Base-by-base conservation (phyloP, 352 stramenopile species). In the Phytophthora colocasiae region DNA sequence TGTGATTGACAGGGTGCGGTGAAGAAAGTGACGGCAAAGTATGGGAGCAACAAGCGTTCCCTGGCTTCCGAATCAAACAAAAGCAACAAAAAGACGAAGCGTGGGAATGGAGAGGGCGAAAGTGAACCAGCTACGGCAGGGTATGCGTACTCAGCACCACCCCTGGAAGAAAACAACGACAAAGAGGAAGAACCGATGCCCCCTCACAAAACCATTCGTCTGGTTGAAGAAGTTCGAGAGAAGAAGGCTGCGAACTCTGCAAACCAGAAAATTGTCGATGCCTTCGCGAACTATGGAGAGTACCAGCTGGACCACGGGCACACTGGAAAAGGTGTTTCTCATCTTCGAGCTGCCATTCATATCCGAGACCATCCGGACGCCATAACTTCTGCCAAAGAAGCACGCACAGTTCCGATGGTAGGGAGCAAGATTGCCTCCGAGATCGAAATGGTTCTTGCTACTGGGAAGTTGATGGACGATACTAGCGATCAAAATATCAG, bases 221-320 rank as follows among this genome's bases (percentile, higher is more conserved):
- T 94, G n/a, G 68, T 83, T 0, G 73, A 91, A 58, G 80, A 91
- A 69, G 67, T 73, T 32, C 77, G 77, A 11, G 69, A 80, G 19
- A 46, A 71, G 34, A 84, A 81, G 14, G 83, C 81, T 1, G 48
- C 34, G 4, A 79, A 82, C 14, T 12, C 66, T 2, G 77, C 73
- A 1, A 94, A 94, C 65, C 85, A 94, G 40, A 89, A 90, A 63
- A 80, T 94, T 15, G 83, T 92, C 29, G 78, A 94, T 56, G 85
- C 79, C 6, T 92, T 94, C 51, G 61, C 78, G 1, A 73, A 79
- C 15, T 94, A 92, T 36, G 85, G 81, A 12, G 77, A 84, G 53
- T 45, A 76, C 2, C 83, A 94, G 44, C 63, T 91, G 0, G 64
- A 85, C 29, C 71, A 54, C 5, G 85, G 85, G 1, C 85, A 94